A percentile compares a stretch with the other conserved stretches of the same genome.
These are phyloP conservation scores for Apiotrichum mycotoxinovorans DNA, from an alignment of 1,284 basidiomycete species.

Conservation along the genomic window DNA sequence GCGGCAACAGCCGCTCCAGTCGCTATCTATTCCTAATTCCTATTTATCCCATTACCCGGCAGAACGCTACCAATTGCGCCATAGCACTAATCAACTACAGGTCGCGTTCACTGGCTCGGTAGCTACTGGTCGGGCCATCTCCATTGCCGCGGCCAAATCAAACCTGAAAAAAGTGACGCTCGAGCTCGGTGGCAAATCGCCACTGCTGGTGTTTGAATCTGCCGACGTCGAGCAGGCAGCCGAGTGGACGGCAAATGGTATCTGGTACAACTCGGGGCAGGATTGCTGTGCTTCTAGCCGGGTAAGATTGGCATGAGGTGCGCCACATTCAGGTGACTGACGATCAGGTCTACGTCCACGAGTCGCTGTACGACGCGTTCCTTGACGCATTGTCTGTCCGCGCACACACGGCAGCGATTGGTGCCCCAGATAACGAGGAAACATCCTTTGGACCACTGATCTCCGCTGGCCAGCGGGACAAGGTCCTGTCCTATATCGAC, in stretches of 20 bases:
- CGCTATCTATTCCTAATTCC: too few species aligned
- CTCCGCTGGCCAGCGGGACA: conserved; percentile 79
- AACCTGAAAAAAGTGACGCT: conserved; percentile 71
- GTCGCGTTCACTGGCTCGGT: conserved; percentile 59
- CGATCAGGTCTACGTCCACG: conserved; percentile 65
- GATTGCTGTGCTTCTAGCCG: conserved; percentile 62
- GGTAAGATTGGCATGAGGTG: conserved; percentile 25
- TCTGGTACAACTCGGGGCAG: conserved; percentile 41
- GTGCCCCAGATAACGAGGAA: conserved; percentile 67
- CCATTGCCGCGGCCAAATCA: conserved; percentile 73
- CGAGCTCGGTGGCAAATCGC: conserved; percentile 56
- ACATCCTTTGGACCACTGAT: conserved; percentile 77
- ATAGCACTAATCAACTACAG: conserved; percentile 56
- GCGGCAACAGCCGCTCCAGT: too few species aligned
- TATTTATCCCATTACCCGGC: neutral
- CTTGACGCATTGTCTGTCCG: conserved; percentile 63
- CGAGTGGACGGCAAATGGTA: conserved; percentile 39
- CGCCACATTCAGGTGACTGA: neutral
- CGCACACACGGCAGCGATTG: conserved; percentile 67
- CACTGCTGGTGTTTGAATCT: conserved; percentile 52
- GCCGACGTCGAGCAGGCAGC: conserved; percentile 72
- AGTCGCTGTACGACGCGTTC: conserved; percentile 74
- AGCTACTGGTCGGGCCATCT: conserved; percentile 76
- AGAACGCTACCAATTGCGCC: neutral
- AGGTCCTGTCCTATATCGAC: conserved; percentile 84